These are phyloP conservation scores for Boletellus deceptivus DNA, from an alignment of 1,284 basidiomycete species.

Conservation along the genomic window DNA sequence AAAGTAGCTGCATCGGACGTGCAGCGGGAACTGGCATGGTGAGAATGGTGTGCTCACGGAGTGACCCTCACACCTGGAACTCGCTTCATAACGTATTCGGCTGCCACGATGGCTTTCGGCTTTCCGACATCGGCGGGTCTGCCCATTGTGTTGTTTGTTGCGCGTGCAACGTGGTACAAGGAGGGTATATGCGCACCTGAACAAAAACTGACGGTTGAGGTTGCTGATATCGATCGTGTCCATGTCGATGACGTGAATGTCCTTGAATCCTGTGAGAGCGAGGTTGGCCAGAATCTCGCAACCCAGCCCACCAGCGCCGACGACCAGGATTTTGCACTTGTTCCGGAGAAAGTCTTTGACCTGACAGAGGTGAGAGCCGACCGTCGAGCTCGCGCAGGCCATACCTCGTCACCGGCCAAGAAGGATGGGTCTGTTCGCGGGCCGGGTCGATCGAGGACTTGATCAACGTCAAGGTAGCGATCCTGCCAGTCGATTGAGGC, in stretches of 20 bases:
- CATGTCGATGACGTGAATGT: slow-evolving; percentile 99
- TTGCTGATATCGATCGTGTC: slow-evolving; percentile 99
- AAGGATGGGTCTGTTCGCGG: slow-evolving; percentile 79
- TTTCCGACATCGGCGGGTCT: slow-evolving; percentile 92
- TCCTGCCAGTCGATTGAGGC: slow-evolving; percentile 61
- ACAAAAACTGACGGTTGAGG: slow-evolving; percentile 97
- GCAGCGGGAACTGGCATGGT: slow-evolving; percentile 8
- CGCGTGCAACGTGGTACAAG: not conserved
- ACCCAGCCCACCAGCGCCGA: slow-evolving; percentile 93
- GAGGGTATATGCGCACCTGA: slow-evolving; percentile 65
- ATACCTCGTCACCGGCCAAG: slow-evolving; percentile 68
- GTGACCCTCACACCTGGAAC: slow-evolving; percentile 94
- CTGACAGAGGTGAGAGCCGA: slow-evolving; percentile 38
- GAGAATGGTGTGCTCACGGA: slow-evolving; percentile 56
- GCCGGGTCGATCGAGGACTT: slow-evolving; percentile 77
- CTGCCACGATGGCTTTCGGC: slow-evolving; percentile 91
- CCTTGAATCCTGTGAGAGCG: slow-evolving; percentile 91
- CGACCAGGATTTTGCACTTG: slow-evolving; percentile 91
- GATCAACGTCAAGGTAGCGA: slow-evolving; percentile 77
- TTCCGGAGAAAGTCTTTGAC: slow-evolving; percentile 86
- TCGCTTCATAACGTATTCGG: slow-evolving; percentile 93
- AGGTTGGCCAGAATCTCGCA: slow-evolving; percentile 95
- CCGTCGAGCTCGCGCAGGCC: slow-evolving; percentile 17
- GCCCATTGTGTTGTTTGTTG: not conserved
- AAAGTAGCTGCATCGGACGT: slow-evolving; percentile 65